Evolutionary conservation across 2,329 filamentous ascomycete species (phyloP), one percentile per base, ranked within the genome.

Genomic region (Scedosporium apiospermum): DNA sequence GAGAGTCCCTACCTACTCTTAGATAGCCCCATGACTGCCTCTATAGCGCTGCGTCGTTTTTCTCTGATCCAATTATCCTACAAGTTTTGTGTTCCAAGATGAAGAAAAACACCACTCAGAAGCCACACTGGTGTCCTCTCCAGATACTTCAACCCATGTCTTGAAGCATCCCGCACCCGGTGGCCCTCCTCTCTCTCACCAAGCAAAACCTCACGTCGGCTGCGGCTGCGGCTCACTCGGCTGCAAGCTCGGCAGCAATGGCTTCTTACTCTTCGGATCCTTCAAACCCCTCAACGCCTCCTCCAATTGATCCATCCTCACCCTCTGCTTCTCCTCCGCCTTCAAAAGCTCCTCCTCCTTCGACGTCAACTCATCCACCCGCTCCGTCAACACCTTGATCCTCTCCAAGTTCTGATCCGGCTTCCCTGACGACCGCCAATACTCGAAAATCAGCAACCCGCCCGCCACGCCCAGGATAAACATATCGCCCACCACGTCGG

Each of bases 401-500:
- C 74, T 79, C 68, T 84, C 79, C 53, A 77, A 74, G 67, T 83
- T 85, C 62, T 74, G 66, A 67, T 88, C 85, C 7, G 85, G 84
- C 71, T 88, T 88, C 67, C 78, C 75, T n/a, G 79, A 77, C 6
- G 81, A 75, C 66, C 79, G 81, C 71, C 83, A 82, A 66, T 83
- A 86, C 72, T 88, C 85, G 71, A 84, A 88, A 42, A 87, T 72
- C 63, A 88, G 80, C 59, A 88, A 70, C 21, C 72, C 78, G 14
- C 77, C 75, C 6, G 84, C 85, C 27, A 88, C 84, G 5, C 78
- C 69, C 21, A 88, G 77, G 64, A 88, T 87, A 69, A 88, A 88
- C 16, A 76, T 74, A 66, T 88, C 85, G 49, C 85, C 85, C 59
- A 85, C 75, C 16, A 88, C 85, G 68, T 88, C 85, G 51, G 85